A percentile compares a stretch with the other conserved stretches of the same genome.
phyloP scores from a whole-genome alignment of 129 eudicot genomes.

The Chrysanthemum lavandulifolium region DNA sequence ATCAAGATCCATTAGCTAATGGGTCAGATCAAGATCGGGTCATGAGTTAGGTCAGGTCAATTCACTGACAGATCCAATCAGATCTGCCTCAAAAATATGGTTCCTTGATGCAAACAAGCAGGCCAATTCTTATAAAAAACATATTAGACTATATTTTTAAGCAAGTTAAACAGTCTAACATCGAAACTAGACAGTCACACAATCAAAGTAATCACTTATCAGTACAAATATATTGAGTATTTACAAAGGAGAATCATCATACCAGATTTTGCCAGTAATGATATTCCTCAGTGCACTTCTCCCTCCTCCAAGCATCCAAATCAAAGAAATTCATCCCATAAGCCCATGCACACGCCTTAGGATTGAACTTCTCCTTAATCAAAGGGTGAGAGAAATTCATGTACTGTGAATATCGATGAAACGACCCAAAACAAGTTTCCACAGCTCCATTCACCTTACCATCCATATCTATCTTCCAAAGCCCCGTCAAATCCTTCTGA shows the following conservation, averaged over 20 bases:
- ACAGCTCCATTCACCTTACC: conserved; percentile 96
- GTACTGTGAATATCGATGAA: conserved; percentile 83
- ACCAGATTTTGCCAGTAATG: conserved; percentile 97
- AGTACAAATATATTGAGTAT: background rate
- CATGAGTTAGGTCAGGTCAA: too few species aligned
- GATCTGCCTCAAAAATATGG: background rate
- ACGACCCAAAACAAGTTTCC: conserved; percentile 93
- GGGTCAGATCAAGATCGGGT: too few species aligned
- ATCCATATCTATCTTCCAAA: conserved; percentile 95
- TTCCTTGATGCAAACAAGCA: background rate
- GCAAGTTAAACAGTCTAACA: conserved; percentile 1
- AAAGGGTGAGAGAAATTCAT: conserved; percentile 90
- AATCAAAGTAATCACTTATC: background rate
- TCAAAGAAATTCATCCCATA: conserved; percentile 96
- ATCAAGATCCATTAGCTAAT: too few species aligned
- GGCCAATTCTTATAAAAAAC: background rate
- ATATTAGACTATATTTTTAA: background rate
- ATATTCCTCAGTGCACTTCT: conserved; percentile 83
- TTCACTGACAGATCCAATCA: too few species aligned
- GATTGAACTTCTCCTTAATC: conserved; percentile 78
- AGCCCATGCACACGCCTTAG: conserved; percentile 95
- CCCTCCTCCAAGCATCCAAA: conserved; percentile 96
- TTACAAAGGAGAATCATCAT: conserved; percentile 18
- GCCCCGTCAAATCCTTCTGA: conserved; percentile 88
- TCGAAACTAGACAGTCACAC: background rate